Evolutionary conservation across 441 rosid genomes (phyloP), one percentile per base, ranked within the genome.

Genomic region (Gossypium gossypioides): DNA sequence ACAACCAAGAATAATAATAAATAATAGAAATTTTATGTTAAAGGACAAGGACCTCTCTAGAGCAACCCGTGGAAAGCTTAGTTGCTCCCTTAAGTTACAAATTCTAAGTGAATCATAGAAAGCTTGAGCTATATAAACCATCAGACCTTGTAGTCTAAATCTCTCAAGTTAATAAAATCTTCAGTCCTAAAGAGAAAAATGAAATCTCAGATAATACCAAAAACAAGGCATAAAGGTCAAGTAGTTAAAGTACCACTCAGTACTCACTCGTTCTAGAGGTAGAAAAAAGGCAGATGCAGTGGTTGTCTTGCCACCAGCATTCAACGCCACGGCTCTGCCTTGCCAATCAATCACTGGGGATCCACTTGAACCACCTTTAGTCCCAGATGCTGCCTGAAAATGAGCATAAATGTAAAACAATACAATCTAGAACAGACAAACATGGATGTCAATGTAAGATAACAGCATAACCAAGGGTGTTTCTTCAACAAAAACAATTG

Each of bases 351-450:
- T 90, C 78, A 93, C 97, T 5, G 98, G 98, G 72, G 98, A 96
- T 76, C 99, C 99, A 84, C 99, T 96, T 73, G 99, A 96, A 63
- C 99, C 99, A 78, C 96, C 96, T 81, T 89, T 92, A 29, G 98
- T 92, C 74, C 99, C 99, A 3, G 96, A 92, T 70, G 97, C 99
- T 75, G 98, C 99, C 99, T 92, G 79, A 59, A 79, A 78, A 46
- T 73, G 61, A 68, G 59, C 60, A 42, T 72, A 66, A 67, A 44
- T 58, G 34, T 13, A 74, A 55, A 56, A 71, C 16, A 68, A 46
- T 48, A 55, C 34, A 16, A 60, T 65, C 40, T 19, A 27, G 16
- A 58, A 76, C 46, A 66, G 42, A 24, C 50, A 46, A 68, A 18
- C 52, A 18, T 57, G 50, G 57, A 58, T n/a, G 22, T 18, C 68